phyloP scores from a whole-genome alignment of 2,329 filamentous ascomycete genomes.

The Lanzia echinophila region DNA sequence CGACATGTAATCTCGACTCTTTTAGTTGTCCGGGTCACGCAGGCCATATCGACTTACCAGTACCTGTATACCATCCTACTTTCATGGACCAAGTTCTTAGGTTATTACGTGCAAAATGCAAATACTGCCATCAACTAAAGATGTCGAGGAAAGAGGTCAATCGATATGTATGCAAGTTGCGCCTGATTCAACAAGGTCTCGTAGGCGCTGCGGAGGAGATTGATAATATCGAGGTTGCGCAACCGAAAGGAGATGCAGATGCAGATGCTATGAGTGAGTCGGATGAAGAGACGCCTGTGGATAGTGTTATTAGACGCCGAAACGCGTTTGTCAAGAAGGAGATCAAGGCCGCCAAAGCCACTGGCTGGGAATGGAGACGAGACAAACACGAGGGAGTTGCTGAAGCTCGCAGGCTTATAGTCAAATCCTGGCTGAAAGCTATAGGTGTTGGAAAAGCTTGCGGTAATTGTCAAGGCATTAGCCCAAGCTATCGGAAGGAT shows the following conservation, averaged over 20 bases:
- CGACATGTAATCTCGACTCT: conserved; percentile 82
- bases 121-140: conserved; percentile 83
- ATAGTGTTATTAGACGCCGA: conserved; percentile 47
- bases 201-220: conserved; percentile 57
- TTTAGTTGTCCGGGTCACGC: conserved; percentile 84
- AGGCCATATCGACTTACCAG: conserved; percentile 90
- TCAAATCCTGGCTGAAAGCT: conserved; percentile 74
- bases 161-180: conserved; percentile 75
- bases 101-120: conserved; percentile 78
- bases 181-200: conserved; percentile 77
- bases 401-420: conserved; percentile 66
- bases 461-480: conserved; percentile 59
- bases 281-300: conserved; percentile 33
- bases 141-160: conserved; percentile 71
- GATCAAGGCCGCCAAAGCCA: conserved; percentile 50
- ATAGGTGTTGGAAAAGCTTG: conserved; percentile 68
- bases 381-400: conserved; percentile 77
- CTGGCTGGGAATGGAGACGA: conserved; percentile 37
- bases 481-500: conserved; percentile 81
- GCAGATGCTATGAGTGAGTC: conserved; percentile 21
- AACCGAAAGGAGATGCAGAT: conserved; percentile 16
- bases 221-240: conserved; percentile 31
- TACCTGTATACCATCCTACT: conserved; percentile 91
- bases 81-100: conserved; percentile 90
- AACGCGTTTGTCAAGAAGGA: conserved; percentile 66